Conservation (phyloP, 148 eudicot genomes). For the Rhododendron henanense region DNA sequence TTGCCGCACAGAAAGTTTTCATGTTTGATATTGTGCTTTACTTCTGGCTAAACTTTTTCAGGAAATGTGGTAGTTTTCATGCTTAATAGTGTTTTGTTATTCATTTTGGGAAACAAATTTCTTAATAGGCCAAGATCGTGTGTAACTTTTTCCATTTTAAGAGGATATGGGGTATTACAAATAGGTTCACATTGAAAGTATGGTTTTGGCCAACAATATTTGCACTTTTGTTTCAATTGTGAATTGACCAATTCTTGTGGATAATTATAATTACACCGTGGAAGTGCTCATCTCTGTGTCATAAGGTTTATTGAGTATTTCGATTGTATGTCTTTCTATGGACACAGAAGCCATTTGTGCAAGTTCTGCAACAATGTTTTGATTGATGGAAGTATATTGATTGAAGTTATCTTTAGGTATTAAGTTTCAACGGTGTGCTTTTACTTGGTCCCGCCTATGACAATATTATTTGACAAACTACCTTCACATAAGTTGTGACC, state of each 20-base stretch:
- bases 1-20: not conserved
- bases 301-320: not conserved
- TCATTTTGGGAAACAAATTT: not conserved
- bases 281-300: not conserved
- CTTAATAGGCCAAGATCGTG: not conserved
- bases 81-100: too few relatives aligned
- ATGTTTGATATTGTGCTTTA: not conserved
- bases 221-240: not conserved
- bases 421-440: not conserved
- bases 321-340: not conserved
- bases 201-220: not conserved
- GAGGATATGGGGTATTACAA: not conserved
- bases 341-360: not conserved
- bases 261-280: not conserved
- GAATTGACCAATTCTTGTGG: not conserved
- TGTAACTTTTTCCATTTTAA: not conserved
- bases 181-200: not conserved
- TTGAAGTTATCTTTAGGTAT: not conserved
- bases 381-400: not conserved
- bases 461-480: not conserved
- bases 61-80: not conserved
- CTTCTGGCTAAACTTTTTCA: not conserved
- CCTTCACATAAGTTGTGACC: not conserved
- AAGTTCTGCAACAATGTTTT: not conserved
- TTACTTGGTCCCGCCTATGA: not conserved